A percentile compares a stretch with the other conserved stretches of the same genome.
Conservation (phyloP, 805 yeast species). For the Cyberlindnera meyerae region DNA sequence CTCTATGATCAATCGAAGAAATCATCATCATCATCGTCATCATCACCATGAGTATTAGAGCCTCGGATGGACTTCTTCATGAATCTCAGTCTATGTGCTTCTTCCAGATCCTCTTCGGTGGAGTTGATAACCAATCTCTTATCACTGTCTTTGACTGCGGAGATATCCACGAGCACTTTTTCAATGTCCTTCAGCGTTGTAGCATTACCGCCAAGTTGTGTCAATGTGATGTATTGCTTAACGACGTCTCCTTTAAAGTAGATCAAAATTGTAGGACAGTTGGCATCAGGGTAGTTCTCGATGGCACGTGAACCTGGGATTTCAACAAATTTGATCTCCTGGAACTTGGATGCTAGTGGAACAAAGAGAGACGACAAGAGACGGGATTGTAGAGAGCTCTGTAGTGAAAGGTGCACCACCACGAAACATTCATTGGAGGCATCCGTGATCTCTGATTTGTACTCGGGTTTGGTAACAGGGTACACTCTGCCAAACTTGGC, state of each 20-base stretch:
- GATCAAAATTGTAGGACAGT: conserved; percentile 86
- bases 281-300: conserved; percentile 84
- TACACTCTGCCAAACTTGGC: conserved; percentile 70
- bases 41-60: conserved; percentile 37
- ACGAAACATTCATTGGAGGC: conserved; percentile 68
- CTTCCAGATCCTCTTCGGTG: conserved; percentile 55
- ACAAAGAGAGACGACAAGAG: conserved; percentile 55
- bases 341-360: conserved; percentile 59
- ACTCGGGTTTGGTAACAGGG: conserved; percentile 84
- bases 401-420: conserved; percentile 69
- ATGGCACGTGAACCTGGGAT: conserved; percentile 89
- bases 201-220: conserved; percentile 80
- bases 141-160: conserved; percentile 64
- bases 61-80: conserved; percentile 52
- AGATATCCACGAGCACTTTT: conserved; percentile 57
- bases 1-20: conserved; percentile 43
- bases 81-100: conserved; percentile 48
- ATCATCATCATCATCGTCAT: conserved; percentile 37
- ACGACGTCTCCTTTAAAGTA: conserved; percentile 75
- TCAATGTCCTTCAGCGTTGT: conserved; percentile 70
- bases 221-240: conserved; percentile 75
- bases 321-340: conserved; percentile 86
- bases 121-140: conserved; percentile 58
- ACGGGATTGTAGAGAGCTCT: conserved; percentile 68
- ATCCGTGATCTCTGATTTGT: conserved; percentile 76